Conservation (phyloP, 1,284 basidiomycete species). For the Leccinum subrobustum region DNA sequence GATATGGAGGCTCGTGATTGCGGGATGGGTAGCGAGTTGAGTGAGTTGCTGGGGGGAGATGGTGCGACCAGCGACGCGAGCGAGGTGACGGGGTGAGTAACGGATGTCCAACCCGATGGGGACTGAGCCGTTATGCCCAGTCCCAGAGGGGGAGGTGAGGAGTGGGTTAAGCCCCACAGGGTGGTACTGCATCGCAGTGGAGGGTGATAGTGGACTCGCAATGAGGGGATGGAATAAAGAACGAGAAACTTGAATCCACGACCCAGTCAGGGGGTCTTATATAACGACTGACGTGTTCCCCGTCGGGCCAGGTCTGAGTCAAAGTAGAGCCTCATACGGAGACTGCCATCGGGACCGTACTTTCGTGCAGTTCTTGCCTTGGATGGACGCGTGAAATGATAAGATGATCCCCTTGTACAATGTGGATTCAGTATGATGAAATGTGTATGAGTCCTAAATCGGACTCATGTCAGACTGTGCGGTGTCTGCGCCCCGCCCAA, state of each 20-base stretch:
- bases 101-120: slow-evolving; percentile 50
- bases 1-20: slow-evolving; percentile 38
- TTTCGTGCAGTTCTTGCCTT: slow-evolving; percentile 20
- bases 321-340: not conserved
- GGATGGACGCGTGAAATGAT: not conserved
- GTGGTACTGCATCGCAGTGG: slow-evolving; percentile 20
- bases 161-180: slow-evolving; percentile 20
- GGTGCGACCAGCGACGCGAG: slow-evolving; percentile 23
- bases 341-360: slow-evolving; percentile 8
- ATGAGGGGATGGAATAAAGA: not conserved
- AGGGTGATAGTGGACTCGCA: not conserved
- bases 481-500: not conserved
- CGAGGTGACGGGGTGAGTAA: slow-evolving; percentile 35
- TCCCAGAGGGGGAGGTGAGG: slow-evolving; percentile 15
- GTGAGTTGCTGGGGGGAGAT: slow-evolving; percentile 33
- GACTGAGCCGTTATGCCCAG: slow-evolving; percentile 11
- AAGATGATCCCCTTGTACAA: not conserved
- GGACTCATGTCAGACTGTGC: not conserved
- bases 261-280: slow-evolving; percentile 22
- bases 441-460: slow-evolving; percentile 4
- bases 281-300: not conserved
- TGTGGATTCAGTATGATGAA: not conserved
- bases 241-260: no score
- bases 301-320: slow-evolving; percentile 1
- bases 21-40: slow-evolving; percentile 43